Base-by-base conservation (phyloP, 2,329 filamentous ascomycete species). In the Fusarium agapanthi region DNA sequence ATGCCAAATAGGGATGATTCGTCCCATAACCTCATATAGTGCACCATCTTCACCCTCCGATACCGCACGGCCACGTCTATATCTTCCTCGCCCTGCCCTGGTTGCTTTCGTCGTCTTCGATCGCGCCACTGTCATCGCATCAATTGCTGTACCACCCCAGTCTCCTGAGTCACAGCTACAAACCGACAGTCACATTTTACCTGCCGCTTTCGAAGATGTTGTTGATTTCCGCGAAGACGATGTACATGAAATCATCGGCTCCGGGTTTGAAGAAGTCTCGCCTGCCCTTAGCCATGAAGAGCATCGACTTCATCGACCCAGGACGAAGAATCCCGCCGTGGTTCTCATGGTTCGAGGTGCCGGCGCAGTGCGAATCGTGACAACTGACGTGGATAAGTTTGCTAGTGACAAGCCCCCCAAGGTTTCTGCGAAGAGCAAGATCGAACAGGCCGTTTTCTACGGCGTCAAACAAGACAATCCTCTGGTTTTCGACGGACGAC, bases 361-460 rank as follows among this genome's bases (percentile, higher is more conserved):
- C 5, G 91, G 91, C 22, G 83, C 89, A 26, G 82, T 93, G 32
- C 87, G 90, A 56, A 81, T 92, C 45, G 84, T 88, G 24, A 86
- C 88, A 26, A 86, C 86, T 13, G 88, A 91, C 56, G 83, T 89
- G 50, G 87, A 89, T 69, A 88, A 87, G 66, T 90, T 92, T 75
- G 86, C 86, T 18, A 88, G 87, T 69, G 87, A 88, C 58, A 82
- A 83, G 59, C 86, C 89, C 9, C 90, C 89, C 3, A 83, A 86
- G 73, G 89, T 97, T 22, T 95, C 93, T 3, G 93, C 94, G 12
- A 96, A 94, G 82, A 93, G 91, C 82, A 97, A 96, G 82, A 87
- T 99, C 44, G 94, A 98, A 79, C 95, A 99, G 83, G 95, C 95
- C 6, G 93, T 98, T 3, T 98, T 98, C 82, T 98, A 94, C 79